These are phyloP conservation scores for Auricularia sp. DNA, from an alignment of 768 basidiomycete genomes.

Conservation along the genomic window DNA sequence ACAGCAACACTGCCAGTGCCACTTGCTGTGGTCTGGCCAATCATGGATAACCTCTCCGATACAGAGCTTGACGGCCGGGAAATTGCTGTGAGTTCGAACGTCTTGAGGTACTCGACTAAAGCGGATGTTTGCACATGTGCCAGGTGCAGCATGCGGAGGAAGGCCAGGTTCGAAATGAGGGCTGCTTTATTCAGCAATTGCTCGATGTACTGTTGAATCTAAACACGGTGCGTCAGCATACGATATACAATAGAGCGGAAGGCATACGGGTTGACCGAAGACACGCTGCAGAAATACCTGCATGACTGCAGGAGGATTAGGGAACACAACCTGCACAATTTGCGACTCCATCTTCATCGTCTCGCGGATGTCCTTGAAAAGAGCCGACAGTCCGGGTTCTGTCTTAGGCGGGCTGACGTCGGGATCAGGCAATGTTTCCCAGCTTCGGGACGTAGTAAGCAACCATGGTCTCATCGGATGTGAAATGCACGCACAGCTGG, in stretches of 20 bases:
- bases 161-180: constrained; percentile 77
- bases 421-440: constrained; percentile 74
- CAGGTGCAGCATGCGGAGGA: constrained; percentile 82
- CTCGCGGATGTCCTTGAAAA: constrained; percentile 78
- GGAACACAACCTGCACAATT: constrained; percentile 98
- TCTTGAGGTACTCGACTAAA: constrained; percentile 85
- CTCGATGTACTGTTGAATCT: constrained; percentile 98
- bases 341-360: constrained; percentile 95
- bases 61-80: constrained; percentile 52
- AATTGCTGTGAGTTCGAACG: constrained; percentile 71
- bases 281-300: constrained; percentile 95
- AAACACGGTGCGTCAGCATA: not conserved
- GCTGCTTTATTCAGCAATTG: constrained; percentile 67
- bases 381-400: constrained; percentile 67
- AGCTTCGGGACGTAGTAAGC: constrained; percentile 36
- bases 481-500: constrained; percentile 31
- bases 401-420: constrained; percentile 62
- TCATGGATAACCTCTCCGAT: constrained; percentile 39
- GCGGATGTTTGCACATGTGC: constrained; percentile 68
- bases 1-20: constrained; percentile 46
- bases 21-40: not conserved
- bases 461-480: constrained; percentile 14
- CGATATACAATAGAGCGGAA: no score
- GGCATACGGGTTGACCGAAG: constrained; percentile 87
- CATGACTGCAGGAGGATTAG: constrained; percentile 92